Evolutionary conservation across 805 yeast genomes (phyloP), one percentile per base, ranked within the genome.

Genomic region (Tetrapisispora taiwanensis): DNA sequence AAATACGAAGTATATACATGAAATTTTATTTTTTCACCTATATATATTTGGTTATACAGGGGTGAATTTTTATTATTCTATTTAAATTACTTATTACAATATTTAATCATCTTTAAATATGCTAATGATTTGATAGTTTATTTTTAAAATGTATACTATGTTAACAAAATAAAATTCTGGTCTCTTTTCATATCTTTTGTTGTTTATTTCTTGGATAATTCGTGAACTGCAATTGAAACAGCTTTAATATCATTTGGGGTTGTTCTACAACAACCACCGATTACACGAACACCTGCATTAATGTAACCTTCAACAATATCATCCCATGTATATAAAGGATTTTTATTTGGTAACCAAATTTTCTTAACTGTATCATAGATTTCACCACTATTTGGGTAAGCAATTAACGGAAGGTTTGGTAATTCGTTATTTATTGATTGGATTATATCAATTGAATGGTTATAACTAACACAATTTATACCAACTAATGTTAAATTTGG

Each of bases 241-340:
- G 50, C 46, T 33, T 46, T 44, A 33, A 59, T 59, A 39, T 60
- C 77, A 1, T 56, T 52, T 0, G 88, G 87, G 0, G 76, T 70
- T 1, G 86, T 80, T 51, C 86, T 69, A 49, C 90, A 84, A 60
- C 90, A 84, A 2, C 89, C 90, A 10, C 92, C 92, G 42, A 84
- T 66, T 8, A 81, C 69, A 32, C 71, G 69, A 1, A 72, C 72
- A 9, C 71, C 70, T 7, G 58, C 55, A 2, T 50, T 41, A 15
- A 65, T 48, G 75, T 81, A 75, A 18, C 59, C 55, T 24, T 53
- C 44, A 2, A 70, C 70, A 20, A 65, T 62, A 3, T 58, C 50
- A 2, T 56, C 62, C 74, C 83, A 72, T 2, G 60, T 49, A 19
- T 49, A 56, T 2, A 54, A 50, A 9, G 56, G 48, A 15, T 48